A percentile compares a stretch with the other conserved stretches of the same genome.
These are phyloP conservation scores for Lyophyllum atratum DNA, from an alignment of 768 basidiomycete genomes.

Conservation along the genomic window DNA sequence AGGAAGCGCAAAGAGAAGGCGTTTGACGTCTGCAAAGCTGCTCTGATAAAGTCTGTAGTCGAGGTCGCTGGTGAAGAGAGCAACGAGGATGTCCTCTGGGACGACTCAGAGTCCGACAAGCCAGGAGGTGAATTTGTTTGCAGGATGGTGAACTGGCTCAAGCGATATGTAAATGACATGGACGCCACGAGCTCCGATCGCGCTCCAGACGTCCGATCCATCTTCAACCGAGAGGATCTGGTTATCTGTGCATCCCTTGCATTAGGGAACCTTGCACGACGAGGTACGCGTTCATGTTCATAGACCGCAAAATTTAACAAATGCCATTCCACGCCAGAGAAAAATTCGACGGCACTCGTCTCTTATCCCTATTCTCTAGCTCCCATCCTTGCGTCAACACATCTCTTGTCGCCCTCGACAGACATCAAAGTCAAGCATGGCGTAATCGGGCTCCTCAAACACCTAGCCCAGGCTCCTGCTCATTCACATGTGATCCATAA, in stretches of 20 bases:
- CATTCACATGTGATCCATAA: constrained; percentile 59
- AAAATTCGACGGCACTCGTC: constrained; percentile 60
- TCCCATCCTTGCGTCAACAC: constrained; percentile 54
- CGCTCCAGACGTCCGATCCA: constrained; percentile 20
- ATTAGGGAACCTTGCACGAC: constrained; percentile 78
- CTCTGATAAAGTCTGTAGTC: constrained; percentile 82
- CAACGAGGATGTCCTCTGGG: constrained; percentile 80
- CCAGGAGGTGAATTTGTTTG: constrained; percentile 75
- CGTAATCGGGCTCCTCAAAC: constrained; percentile 82
- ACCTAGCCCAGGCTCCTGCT: constrained; percentile 73
- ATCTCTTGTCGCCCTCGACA: constrained; percentile 52
- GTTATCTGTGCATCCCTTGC: constrained; percentile 81
- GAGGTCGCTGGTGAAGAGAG: constrained; percentile 83
- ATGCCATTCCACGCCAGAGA: constrained; percentile 40
- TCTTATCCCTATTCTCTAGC: constrained; percentile 68
- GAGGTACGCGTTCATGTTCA: constrained; percentile 49
- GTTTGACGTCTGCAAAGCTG: constrained; percentile 83
- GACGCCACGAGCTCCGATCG: constrained; percentile 30
- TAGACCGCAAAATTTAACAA: background rate
- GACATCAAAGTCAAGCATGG: constrained; percentile 91
- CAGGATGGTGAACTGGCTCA: constrained; percentile 78
- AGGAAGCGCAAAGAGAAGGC: constrained; percentile 63
- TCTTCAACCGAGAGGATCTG: constrained; percentile 63
- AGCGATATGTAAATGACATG: constrained; percentile 47
- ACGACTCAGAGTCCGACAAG: constrained; percentile 51